Evolutionary conservation across 148 eudicot species (phyloP).

Genomic region (Rhododendron williamsianum): DNA sequence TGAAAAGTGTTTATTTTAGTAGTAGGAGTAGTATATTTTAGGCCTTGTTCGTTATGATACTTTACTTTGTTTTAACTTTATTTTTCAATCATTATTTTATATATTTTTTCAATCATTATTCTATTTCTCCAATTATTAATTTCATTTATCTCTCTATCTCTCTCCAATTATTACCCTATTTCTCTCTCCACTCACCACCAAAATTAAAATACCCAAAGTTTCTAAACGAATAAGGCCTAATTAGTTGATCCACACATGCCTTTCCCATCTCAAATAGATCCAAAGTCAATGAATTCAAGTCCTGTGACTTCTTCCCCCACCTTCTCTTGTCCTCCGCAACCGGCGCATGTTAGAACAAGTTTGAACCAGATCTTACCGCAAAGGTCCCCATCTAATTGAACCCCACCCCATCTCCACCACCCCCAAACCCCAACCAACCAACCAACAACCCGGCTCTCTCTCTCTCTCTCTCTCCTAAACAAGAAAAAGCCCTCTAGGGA

Average conservation of each 20-base stretch:
- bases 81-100: no score
- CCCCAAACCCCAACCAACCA: not conserved
- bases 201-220: no score
- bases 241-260: not conserved
- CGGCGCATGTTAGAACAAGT: slow-evolving; percentile 26
- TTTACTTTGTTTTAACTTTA: no score
- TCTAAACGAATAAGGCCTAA: no score
- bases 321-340: slow-evolving; percentile 23
- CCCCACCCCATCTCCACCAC: not conserved
- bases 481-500: not conserved
- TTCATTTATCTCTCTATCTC: no score
- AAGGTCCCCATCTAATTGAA: slow-evolving; percentile 13
- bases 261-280: slow-evolving; percentile 12
- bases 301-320: not conserved
- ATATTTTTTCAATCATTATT: no score
- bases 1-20: not conserved
- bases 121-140: no score
- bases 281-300: slow-evolving; percentile 19
- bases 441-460: not conserved
- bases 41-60: no score
- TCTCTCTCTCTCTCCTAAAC: slow-evolving; percentile 7
- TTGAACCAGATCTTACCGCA: slow-evolving; percentile 8
- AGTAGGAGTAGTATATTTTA: no score
- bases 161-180: no score
- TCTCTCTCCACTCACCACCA: no score